Evolutionary conservation across 495 filamentous ascomycete genomes (phyloP).

Genomic region (Margaritispora aquatica): DNA sequence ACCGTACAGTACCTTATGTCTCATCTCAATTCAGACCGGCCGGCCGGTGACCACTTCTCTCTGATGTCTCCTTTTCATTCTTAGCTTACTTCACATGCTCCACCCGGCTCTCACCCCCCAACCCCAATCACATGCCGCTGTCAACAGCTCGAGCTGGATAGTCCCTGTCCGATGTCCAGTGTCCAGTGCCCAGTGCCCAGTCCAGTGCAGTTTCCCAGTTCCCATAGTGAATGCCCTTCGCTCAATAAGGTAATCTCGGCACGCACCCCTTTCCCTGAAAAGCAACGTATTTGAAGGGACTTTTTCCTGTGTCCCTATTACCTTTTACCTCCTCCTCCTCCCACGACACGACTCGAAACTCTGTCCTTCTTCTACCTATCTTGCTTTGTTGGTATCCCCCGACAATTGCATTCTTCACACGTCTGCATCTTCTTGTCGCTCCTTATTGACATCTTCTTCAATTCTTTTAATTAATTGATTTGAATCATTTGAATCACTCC

Average conservation of each 20-base stretch:
- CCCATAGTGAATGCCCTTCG: not conserved
- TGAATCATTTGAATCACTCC: too few species aligned
- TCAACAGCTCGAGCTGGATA: too few species aligned
- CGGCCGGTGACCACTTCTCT: not conserved
- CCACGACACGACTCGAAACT: too few species aligned
- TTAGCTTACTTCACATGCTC: not conserved
- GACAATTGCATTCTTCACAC: not conserved
- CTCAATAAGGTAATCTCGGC: not conserved
- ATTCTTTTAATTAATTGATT: constrained; percentile 4
- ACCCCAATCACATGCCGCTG: constrained; percentile 2
- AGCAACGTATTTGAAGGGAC: not conserved
- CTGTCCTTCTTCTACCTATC: not conserved
- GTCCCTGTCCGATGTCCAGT: too few species aligned
- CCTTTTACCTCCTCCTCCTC: not conserved
- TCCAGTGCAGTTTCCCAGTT: not conserved
- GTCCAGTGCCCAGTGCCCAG: too few species aligned
- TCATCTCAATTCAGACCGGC: not conserved
- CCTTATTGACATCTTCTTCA: constrained; percentile 21
- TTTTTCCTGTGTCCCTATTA: not conserved
- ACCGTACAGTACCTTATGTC: not conserved
- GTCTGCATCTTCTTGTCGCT: constrained; percentile 28
- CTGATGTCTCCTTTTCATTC: not conserved
- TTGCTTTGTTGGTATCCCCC: not conserved
- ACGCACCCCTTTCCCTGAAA: not conserved
- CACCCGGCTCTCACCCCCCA: not conserved